Evolutionary conservation across 441 rosid genomes (phyloP), one percentile per base, ranked within the genome.

Genomic region (Arabidopsis lyrata): DNA sequence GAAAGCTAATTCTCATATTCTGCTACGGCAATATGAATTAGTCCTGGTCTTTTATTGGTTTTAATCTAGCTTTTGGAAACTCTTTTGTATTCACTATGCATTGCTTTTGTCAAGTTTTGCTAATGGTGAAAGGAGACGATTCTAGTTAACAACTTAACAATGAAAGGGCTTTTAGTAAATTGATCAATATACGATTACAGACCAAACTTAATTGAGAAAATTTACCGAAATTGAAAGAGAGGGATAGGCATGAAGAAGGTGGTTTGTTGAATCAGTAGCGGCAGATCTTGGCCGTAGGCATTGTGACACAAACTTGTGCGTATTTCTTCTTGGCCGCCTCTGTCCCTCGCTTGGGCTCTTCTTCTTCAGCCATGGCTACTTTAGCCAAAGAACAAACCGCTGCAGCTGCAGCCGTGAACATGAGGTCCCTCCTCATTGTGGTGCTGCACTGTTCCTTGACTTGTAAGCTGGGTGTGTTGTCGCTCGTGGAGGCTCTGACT

Each of bases 251-350:
- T 70, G 61, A 38, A 7, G 15, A 49, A 49, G 62, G 44, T 47
- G 31, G 53, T 0, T 55, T 16, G 71, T 47, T 45, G 47, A 70
- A 76, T 90, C 95, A 90, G 44, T 90, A 88, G 84, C 20, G 96
- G 77, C 99, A 95, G 77, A 95, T 58, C 29, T 69, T 81, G 70
- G 99, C 97, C 2, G 99, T 92, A 7, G 97, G 99, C 92, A 86
- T 95, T 12, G 97, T 84, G 63, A 95, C 96, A 75, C 98, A 92
- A 12, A 95, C 36, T 58, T 88, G 84, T 31, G 84, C 87, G 75
- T 95, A 90, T 77, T 87, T 84, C 84, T 90, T 95, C 92, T 79
- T 95, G 18, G 99, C 97, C 14, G 83, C 96, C 3, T 72, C 76
- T 39, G 90, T 82, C 13, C 97, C 99, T 5, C 7, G 66, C 71